A percentile compares a stretch with the other conserved stretches of the same genome.
Conservation (phyloP, 306 rosid species). For the Aeschynomene evenia region DNA sequence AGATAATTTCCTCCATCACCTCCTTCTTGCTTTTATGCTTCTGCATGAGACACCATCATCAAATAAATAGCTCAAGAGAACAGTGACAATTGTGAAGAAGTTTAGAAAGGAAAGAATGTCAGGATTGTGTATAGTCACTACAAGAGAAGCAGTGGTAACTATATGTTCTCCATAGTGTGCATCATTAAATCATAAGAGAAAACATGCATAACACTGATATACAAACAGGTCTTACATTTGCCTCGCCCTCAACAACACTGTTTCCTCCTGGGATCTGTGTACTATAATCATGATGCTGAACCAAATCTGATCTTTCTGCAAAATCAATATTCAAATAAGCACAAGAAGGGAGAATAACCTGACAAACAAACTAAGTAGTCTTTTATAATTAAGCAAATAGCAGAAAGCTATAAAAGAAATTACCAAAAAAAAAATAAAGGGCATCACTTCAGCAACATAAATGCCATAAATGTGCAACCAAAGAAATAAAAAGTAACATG, state of each 20-base stretch:
- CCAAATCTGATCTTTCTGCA: constrained; percentile 42
- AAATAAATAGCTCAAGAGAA: constrained; percentile 21
- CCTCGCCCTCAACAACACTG: constrained; percentile 44
- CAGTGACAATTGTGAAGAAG: background rate
- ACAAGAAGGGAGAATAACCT: constrained; percentile 18
- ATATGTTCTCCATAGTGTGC: background rate
- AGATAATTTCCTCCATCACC: constrained; percentile 76
- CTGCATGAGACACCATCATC: constrained; percentile 44
- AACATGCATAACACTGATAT: background rate
- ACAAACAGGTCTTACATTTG: constrained; percentile 49
- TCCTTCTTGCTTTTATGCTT: constrained; percentile 84
- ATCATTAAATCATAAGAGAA: background rate
- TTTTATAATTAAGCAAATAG: background rate
- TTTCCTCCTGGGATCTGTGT: constrained; percentile 32
- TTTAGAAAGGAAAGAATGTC: background rate
- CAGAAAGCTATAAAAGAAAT: background rate
- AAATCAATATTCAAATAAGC: constrained; percentile 24
- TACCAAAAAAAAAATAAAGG: no score
- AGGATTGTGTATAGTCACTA: background rate
- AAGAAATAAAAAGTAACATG: background rate
- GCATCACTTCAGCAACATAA: background rate
- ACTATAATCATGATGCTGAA: constrained; percentile 15
- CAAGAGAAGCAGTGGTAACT: background rate
- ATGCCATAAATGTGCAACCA: background rate
- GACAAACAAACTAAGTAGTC: background rate